phyloP scores from a whole-genome alignment of 2,329 filamentous ascomycete species.

The Acephala macrosclerotiorum region DNA sequence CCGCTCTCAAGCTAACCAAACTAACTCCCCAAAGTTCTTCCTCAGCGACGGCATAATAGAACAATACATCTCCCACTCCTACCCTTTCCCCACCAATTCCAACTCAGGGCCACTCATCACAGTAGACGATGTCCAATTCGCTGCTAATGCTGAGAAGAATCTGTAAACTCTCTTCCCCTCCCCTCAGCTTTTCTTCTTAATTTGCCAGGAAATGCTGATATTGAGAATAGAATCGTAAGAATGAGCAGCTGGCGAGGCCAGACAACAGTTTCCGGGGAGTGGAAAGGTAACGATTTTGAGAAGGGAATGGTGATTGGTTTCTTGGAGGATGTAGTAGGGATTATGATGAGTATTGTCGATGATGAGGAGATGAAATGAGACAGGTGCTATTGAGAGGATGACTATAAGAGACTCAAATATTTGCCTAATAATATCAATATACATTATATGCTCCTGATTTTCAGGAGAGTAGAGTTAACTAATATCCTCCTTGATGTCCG shows the following conservation, averaged over 20 bases:
- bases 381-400: too few species aligned
- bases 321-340: constrained; percentile 26
- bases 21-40: too few species aligned
- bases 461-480: too few species aligned
- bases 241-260: constrained; percentile 31
- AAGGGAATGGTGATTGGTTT: constrained; percentile 17
- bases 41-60: constrained; percentile 37
- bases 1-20: too few species aligned
- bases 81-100: constrained; percentile 8
- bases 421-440: too few species aligned
- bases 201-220: neutral
- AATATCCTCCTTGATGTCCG: too few species aligned
- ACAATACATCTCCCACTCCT: constrained; percentile 30
- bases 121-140: constrained; percentile 32
- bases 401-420: too few species aligned
- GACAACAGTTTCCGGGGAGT: constrained; percentile 31
- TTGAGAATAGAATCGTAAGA: constrained; percentile 27
- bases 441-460: too few species aligned
- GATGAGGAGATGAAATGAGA: too few species aligned
- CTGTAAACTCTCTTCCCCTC: constrained; percentile 20
- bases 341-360: constrained; percentile 20
- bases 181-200: neutral
- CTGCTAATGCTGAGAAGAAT: constrained; percentile 32
- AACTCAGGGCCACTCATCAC: constrained; percentile 7
- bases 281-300: constrained; percentile 31